Evolutionary conservation across 2,329 filamentous ascomycete species (phyloP).

Genomic region (Penicillium palitans): DNA sequence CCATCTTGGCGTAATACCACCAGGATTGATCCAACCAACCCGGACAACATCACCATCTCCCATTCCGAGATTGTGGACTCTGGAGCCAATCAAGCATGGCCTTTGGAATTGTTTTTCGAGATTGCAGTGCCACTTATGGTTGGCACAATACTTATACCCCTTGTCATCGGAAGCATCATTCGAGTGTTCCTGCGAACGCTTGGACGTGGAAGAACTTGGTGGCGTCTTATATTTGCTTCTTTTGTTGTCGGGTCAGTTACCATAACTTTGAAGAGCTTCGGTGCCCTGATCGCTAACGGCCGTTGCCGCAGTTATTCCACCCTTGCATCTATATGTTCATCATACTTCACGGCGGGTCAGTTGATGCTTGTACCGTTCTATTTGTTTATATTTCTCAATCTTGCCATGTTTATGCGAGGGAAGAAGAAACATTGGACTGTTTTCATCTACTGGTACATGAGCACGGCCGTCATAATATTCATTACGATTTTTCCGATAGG

Average conservation of each 20-base stretch:
- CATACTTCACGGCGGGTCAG: too few relatives aligned
- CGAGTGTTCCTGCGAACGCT: not conserved
- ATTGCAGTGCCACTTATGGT: not conserved
- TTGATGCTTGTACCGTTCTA: too few relatives aligned
- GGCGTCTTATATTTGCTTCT: not conserved
- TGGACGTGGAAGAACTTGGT: not conserved
- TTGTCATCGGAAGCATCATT: not conserved
- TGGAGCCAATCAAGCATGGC: not conserved
- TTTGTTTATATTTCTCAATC: too few relatives aligned
- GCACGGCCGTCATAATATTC: not conserved
- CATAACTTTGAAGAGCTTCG: not conserved
- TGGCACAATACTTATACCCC: not conserved
- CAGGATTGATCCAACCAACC: not conserved
- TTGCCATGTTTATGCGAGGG: too few relatives aligned
- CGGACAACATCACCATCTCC: not conserved
- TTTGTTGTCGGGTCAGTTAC: not conserved
- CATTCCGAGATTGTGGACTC: not conserved
- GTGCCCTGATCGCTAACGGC: not conserved
- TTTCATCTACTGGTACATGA: not conserved
- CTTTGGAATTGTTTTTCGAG: not conserved
- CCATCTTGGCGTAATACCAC: not conserved
- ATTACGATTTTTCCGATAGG: not conserved
- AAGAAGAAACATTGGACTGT: too few relatives aligned
- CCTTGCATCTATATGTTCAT: too few relatives aligned
- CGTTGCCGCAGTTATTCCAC: not conserved